A percentile compares a stretch with the other conserved stretches of the same genome.
These are phyloP conservation scores for Trichosporon asahii DNA, from an alignment of 1,284 basidiomycete species.

Conservation along the genomic window DNA sequence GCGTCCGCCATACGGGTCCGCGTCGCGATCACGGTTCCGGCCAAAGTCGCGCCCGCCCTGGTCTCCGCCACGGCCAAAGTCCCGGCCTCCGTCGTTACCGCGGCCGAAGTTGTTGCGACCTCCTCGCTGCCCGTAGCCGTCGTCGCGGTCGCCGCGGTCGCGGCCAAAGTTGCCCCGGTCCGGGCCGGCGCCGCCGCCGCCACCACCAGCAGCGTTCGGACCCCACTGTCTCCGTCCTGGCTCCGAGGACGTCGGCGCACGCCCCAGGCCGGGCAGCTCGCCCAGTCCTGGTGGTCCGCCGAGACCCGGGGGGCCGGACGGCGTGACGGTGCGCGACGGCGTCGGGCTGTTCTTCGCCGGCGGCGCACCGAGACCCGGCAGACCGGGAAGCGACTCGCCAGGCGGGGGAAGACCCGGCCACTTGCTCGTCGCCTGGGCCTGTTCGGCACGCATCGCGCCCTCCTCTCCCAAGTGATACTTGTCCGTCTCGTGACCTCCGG, in stretches of 20 bases:
- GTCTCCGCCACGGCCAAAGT: conserved; percentile 35
- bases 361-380: conserved; percentile 15
- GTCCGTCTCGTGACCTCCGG: conserved; percentile 62
- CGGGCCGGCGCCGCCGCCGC: conserved; percentile 19
- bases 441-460: conserved; percentile 27
- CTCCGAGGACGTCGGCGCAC: neutral
- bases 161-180: neutral
- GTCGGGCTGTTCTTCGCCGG: neutral
- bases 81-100: conserved; percentile 32
- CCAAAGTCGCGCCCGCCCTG: conserved; percentile 32
- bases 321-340: conserved; percentile 12
- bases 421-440: conserved; percentile 16
- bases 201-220: conserved; percentile 26
- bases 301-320: conserved; percentile 9
- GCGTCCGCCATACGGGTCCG: conserved; percentile 2
- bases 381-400: conserved; percentile 10
- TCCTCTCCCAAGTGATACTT: conserved; percentile 50
- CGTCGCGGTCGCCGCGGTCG: neutral
- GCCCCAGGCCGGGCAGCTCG: neutral
- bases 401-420: conserved; percentile 18
- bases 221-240: conserved; percentile 13
- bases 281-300: conserved; percentile 7
- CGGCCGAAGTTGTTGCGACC: conserved; percentile 13
- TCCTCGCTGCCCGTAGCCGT: neutral
- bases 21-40: conserved; percentile 3